Evolutionary conservation across 2,329 filamentous ascomycete genomes (phyloP), one percentile per base, ranked within the genome.

Genomic region (Xylariaceae sp.): DNA sequence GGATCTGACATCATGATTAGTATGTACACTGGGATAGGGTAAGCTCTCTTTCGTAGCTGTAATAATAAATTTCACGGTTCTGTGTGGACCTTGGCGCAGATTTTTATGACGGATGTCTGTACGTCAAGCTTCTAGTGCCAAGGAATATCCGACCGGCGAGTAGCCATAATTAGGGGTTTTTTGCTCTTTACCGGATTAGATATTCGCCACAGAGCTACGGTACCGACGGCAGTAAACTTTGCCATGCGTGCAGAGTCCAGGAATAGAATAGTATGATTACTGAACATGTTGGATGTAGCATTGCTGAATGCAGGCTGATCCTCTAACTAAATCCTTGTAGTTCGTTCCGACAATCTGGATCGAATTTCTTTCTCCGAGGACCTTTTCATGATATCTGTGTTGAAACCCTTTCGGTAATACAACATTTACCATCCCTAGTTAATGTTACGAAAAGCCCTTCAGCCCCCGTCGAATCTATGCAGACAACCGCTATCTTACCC

Each of bases 331-430:
- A 36, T 39, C 16, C 41, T 16, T 21, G 6, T 36, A 26, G 24
- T 43, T 53, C 43, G 51, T 60, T 61, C 63, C 64, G 51, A 52
- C 61, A 63, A 67, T 67, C 62, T 64, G 58, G 62, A 59, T 62
- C 58, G 52, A 44, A 51, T 54, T 48, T 57, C 47, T 53, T 55
- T 66, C 61, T 54, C 53, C 61, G 63, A 60, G 30, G 59, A 67
- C 65, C 64, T 33, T 45, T 32, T 39, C 36, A 11, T 48, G 42
- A 43, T 32, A 57, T 52, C 50, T 47, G 36, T 57, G 53, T 54
- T 59, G 43, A 58, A 41, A 30, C 51, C 54, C 55, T 35, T 55
- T n/a, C n/a, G n/a, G n/a, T n/a, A n/a, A n/a, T n/a, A n/a, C n/a
- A n/a, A n/a, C n/a, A n/a, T n/a, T n/a, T n/a, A n/a, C n/a, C n/a